These are phyloP conservation scores for Lentinula sp. DNA, from an alignment of 768 basidiomycete species.

Conservation along the genomic window DNA sequence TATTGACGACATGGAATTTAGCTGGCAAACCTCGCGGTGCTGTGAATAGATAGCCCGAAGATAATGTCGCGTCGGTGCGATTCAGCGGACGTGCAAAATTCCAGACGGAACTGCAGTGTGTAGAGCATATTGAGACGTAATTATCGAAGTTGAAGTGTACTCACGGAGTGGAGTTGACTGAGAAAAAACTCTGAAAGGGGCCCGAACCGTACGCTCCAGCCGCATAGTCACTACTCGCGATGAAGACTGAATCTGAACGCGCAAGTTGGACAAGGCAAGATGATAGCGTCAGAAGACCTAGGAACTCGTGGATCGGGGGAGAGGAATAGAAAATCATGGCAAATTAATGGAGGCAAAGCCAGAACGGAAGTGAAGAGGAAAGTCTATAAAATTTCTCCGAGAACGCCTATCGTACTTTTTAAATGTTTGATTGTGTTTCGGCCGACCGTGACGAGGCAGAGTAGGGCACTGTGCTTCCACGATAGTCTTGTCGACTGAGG, in stretches of 20 bases:
- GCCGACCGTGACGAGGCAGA: too few relatives aligned
- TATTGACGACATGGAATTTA: neutral
- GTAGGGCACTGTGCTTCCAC: too few relatives aligned
- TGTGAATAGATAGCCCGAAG: neutral
- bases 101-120: neutral
- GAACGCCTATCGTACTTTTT: too few relatives aligned
- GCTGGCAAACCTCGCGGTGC: neutral
- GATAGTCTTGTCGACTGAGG: too few relatives aligned
- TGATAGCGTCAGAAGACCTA: neutral
- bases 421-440: too few relatives aligned
- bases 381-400: too few relatives aligned
- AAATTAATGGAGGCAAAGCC: neutral
- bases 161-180: constrained; percentile 1
- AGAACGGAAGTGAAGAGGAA: too few relatives aligned
- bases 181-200: neutral
- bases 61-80: neutral
- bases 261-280: neutral
- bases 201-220: neutral
- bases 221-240: neutral
- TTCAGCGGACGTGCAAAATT: neutral
- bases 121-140: too few relatives aligned
- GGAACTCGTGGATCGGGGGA: too few relatives aligned
- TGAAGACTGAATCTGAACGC: neutral
- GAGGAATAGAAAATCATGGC: neutral
- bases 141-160: neutral